phyloP scores from a whole-genome alignment of 345 rosid genomes.

The Salix exigua region DNA sequence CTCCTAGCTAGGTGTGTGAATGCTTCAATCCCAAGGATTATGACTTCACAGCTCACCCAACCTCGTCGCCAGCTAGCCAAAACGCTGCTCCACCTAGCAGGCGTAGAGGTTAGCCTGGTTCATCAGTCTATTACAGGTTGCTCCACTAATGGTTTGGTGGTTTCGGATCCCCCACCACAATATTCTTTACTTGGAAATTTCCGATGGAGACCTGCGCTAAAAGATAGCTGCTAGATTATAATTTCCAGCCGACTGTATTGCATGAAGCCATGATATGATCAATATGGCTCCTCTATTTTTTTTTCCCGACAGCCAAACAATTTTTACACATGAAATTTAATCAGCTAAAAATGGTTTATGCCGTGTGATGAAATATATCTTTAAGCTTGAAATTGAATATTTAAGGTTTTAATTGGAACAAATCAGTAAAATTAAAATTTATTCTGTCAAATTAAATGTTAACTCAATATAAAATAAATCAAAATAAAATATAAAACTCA shows the following conservation, averaged over 20 bases:
- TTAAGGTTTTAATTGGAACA: too few species aligned
- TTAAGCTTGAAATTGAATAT: too few species aligned
- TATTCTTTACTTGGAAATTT: too few species aligned
- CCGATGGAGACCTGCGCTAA: not conserved
- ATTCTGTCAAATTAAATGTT: too few species aligned
- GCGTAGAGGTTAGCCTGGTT: not conserved
- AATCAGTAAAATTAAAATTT: too few species aligned
- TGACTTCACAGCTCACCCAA: not conserved
- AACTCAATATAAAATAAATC: too few species aligned
- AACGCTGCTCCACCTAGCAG: not conserved
- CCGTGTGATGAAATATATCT: too few species aligned
- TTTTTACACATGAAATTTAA: too few species aligned
- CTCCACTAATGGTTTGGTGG: not conserved
- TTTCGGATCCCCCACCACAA: not conserved
- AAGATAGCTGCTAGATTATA: not conserved
- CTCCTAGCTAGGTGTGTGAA: not conserved
- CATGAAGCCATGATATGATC: not conserved
- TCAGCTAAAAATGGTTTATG: too few species aligned
- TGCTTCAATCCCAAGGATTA: not conserved
- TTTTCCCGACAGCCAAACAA: too few species aligned
- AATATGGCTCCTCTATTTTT: too few species aligned
- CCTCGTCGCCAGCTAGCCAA: not conserved
- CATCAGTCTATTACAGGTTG: not conserved
- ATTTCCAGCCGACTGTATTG: not conserved
- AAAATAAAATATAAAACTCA: too few species aligned